Evolutionary conservation across 495 filamentous ascomycete genomes (phyloP).

Genomic region (Rhypophila decipiens): DNA sequence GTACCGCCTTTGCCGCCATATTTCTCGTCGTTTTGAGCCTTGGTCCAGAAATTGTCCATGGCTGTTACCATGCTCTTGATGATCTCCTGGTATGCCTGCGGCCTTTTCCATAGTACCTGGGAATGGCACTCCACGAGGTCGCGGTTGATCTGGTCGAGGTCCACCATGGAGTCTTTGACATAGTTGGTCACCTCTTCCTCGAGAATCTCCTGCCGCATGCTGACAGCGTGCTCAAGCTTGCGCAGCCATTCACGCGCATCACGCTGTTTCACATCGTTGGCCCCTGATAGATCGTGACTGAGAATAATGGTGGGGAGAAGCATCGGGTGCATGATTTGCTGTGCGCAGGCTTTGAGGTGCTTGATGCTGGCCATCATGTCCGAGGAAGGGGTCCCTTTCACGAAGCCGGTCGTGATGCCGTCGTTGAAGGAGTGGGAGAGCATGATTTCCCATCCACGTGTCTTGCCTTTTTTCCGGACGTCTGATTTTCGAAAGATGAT

Average conservation of each 20-base stretch:
- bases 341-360: slow-evolving; percentile 38
- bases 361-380: slow-evolving; percentile 40
- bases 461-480: slow-evolving; percentile 51
- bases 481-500: slow-evolving; percentile 52
- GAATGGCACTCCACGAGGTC: slow-evolving; percentile 53
- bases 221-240: slow-evolving; percentile 50
- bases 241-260: slow-evolving; percentile 50
- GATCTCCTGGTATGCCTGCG: slow-evolving; percentile 51
- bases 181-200: slow-evolving; percentile 39
- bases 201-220: slow-evolving; percentile 48
- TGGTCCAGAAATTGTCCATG: slow-evolving; percentile 36
- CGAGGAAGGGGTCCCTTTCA: slow-evolving; percentile 47
- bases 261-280: slow-evolving; percentile 49
- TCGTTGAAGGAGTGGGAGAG: slow-evolving; percentile 48
- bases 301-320: slow-evolving; percentile 49
- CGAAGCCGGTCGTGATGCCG: slow-evolving; percentile 46
- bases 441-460: slow-evolving; percentile 53
- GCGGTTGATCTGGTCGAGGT: slow-evolving; percentile 49
- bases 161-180: slow-evolving; percentile 39
- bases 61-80: slow-evolving; percentile 33
- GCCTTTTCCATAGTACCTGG: slow-evolving; percentile 52
- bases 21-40: slow-evolving; percentile 4
- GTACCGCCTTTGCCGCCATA: slow-evolving; percentile 17
- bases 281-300: slow-evolving; percentile 40
- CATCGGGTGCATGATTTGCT: slow-evolving; percentile 45